Conservation (phyloP, 2,329 filamentous ascomycete species). For the Colletotrichum falcatum region DNA sequence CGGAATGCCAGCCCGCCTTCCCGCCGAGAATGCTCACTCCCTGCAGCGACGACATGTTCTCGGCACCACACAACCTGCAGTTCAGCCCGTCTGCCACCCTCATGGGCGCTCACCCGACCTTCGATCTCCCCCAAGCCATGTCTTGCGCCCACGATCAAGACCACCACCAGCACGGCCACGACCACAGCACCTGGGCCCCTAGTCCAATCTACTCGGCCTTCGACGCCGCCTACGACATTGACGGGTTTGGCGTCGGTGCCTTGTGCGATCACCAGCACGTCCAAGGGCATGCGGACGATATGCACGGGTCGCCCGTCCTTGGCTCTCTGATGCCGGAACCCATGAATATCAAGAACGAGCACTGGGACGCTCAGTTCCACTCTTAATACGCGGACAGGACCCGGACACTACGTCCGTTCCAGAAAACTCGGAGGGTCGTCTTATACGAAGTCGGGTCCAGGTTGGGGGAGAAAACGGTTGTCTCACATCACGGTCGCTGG, state of each 20-base stretch:
- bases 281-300: slow-evolving; percentile 46
- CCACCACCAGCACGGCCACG: slow-evolving; percentile 47
- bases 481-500: slow-evolving; percentile 9
- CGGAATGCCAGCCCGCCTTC: slow-evolving; percentile 47
- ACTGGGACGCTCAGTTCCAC: slow-evolving; percentile 47
- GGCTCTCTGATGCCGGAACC: slow-evolving; percentile 46
- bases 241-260: slow-evolving; percentile 50
- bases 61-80: slow-evolving; percentile 46
- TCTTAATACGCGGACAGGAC: background rate
- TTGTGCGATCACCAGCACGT: slow-evolving; percentile 49
- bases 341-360: slow-evolving; percentile 52
- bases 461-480: slow-evolving; percentile 20
- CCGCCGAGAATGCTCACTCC: slow-evolving; percentile 63
- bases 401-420: background rate
- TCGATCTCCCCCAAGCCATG: slow-evolving; percentile 47
- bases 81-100: slow-evolving; percentile 51
- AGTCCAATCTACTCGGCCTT: slow-evolving; percentile 55
- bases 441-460: slow-evolving; percentile 24
- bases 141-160: slow-evolving; percentile 46
- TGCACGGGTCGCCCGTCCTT: slow-evolving; percentile 45
- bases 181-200: slow-evolving; percentile 48
- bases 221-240: slow-evolving; percentile 54
- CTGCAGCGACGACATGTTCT: slow-evolving; percentile 63
- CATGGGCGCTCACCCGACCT: slow-evolving; percentile 46
- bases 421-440: background rate